Percentiles rank a stretch among this genome's conserved stretches.
These are phyloP conservation scores for Spergularia bocconei DNA, from an alignment of 148 eudicot genomes.

Conservation along the genomic window DNA sequence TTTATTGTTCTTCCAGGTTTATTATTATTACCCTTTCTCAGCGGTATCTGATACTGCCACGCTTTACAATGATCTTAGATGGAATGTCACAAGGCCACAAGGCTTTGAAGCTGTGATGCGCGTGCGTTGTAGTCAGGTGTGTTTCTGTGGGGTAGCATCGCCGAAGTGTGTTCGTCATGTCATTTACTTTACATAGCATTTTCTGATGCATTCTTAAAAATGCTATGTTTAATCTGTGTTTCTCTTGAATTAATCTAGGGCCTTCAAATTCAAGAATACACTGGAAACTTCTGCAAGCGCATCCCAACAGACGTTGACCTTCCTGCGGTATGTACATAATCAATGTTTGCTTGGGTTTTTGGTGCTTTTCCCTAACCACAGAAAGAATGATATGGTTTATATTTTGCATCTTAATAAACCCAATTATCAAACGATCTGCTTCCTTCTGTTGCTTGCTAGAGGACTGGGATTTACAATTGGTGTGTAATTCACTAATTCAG, in stretches of 20 bases:
- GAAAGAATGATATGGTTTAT: too few relatives aligned
- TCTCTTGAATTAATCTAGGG: constrained; percentile 43
- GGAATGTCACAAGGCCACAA: constrained; percentile 96
- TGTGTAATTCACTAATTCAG: too few relatives aligned
- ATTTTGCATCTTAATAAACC: too few relatives aligned
- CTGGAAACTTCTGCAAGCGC: constrained; percentile 95
- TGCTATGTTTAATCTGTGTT: not conserved
- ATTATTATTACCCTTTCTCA: constrained; percentile 89
- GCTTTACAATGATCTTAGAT: constrained; percentile 95
- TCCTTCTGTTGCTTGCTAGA: too few relatives aligned
- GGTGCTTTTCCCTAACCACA: too few relatives aligned
- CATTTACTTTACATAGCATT: constrained; percentile 6
- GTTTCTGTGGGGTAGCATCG: constrained; percentile 3
- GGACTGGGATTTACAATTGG: too few relatives aligned
- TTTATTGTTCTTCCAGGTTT: constrained; percentile 51
- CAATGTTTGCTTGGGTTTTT: too few relatives aligned
- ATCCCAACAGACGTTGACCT: constrained; percentile 98
- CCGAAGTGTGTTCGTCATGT: not conserved
- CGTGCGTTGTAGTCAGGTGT: constrained; percentile 91
- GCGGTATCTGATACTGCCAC: constrained; percentile 91
- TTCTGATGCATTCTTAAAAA: not conserved
- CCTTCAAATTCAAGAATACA: constrained; percentile 90
- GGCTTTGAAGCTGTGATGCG: constrained; percentile 99
- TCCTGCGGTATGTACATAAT: constrained; percentile 64
- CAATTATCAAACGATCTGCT: too few relatives aligned